Evolutionary conservation across 257 asterid species (phyloP).

Genomic region (Salvia hispanica): DNA sequence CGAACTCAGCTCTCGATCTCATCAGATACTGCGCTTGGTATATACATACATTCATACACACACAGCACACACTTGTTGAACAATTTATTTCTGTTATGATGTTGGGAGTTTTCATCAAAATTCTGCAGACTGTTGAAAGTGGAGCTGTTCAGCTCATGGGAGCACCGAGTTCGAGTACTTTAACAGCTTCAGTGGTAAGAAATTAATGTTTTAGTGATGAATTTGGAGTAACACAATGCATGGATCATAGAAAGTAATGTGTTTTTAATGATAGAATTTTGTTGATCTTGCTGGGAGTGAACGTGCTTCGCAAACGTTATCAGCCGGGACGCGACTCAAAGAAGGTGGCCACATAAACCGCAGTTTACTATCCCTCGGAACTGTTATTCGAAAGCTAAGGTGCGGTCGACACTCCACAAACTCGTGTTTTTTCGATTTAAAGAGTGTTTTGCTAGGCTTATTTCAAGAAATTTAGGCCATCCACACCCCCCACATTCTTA

Average conservation of each 20-base stretch:
- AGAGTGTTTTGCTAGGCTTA: too few species aligned
- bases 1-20: conserved; percentile 94
- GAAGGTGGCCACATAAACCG: conserved; percentile 96
- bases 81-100: not conserved
- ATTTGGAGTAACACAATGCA: not conserved
- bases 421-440: not conserved
- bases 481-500: too few species aligned
- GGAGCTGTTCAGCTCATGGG: conserved; percentile 52
- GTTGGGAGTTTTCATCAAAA: too few species aligned
- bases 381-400: conserved; percentile 93
- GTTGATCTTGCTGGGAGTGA: conserved; percentile 98
- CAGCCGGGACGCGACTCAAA: conserved; percentile 69
- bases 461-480: too few species aligned
- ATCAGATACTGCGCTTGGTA: conserved; percentile 88
- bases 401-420: conserved; percentile 15
- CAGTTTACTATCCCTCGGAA: conserved; percentile 90
- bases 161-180: conserved; percentile 55
- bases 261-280: conserved; percentile 47
- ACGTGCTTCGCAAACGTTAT: conserved; percentile 81
- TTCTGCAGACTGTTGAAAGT: conserved; percentile 75
- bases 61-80: conserved; percentile 1
- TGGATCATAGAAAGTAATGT: not conserved
- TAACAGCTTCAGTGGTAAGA: conserved; percentile 87
- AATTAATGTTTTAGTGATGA: not conserved
- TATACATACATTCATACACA: conserved; percentile 17